Conservation (phyloP, 495 filamentous ascomycete genomes). For the Trichoderma erinaceum region DNA sequence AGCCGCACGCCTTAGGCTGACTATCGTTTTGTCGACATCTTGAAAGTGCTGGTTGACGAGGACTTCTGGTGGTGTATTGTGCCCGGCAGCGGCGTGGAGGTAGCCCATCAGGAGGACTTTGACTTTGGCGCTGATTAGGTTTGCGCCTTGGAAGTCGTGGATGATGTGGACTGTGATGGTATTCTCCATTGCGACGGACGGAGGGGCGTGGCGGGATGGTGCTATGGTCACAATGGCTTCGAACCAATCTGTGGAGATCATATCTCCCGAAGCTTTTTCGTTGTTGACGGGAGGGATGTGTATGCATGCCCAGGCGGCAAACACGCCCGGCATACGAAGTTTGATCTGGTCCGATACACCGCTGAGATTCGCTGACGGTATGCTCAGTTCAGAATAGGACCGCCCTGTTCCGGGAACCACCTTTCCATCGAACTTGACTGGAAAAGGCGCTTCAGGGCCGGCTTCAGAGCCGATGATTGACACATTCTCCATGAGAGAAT, state of each 20-base stretch:
- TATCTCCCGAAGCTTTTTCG: constrained; percentile 18
- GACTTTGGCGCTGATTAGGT: constrained; percentile 34
- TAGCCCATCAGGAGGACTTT: constrained; percentile 53
- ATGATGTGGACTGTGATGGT: constrained; percentile 39
- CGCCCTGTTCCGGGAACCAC: constrained; percentile 32
- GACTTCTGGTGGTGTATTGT: constrained; percentile 32
- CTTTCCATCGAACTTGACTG: constrained; percentile 47
- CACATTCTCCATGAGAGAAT: constrained; percentile 21
- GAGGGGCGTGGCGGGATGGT: constrained; percentile 32
- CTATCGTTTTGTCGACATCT: constrained; percentile 43
- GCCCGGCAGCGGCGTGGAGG: constrained; percentile 35
- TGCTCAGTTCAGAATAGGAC: constrained; percentile 24
- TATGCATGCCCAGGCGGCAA: constrained; percentile 56
- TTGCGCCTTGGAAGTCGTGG: constrained; percentile 38
- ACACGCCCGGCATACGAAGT: constrained; percentile 51
- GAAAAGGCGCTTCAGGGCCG: constrained; percentile 54
- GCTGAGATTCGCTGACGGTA: constrained; percentile 37
- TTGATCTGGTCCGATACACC: constrained; percentile 40
- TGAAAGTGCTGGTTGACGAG: constrained; percentile 31
- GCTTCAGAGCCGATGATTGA: constrained; percentile 31
- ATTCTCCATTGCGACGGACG: constrained; percentile 35
- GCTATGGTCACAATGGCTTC: constrained; percentile 49
- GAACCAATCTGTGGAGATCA: constrained; percentile 36
- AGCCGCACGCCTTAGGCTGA: constrained; percentile 46
- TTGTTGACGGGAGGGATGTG: constrained; percentile 19